phyloP scores from a whole-genome alignment of 306 rosid species.

The Fagus crenata region DNA sequence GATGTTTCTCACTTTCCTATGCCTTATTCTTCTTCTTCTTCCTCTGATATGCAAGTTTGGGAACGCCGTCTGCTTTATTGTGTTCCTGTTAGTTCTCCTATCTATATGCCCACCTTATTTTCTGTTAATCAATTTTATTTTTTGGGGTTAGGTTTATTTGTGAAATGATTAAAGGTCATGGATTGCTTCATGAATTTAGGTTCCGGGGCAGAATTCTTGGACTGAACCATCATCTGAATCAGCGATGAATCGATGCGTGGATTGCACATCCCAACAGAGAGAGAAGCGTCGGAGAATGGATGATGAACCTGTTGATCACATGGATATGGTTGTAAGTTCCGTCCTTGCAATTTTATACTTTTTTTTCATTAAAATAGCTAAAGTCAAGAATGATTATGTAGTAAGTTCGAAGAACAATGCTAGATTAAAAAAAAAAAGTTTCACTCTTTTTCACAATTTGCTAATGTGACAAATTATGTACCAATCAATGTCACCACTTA shows the following conservation, averaged over 20 bases:
- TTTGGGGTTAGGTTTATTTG: background rate
- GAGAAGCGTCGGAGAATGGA: constrained; percentile 72
- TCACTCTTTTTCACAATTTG: too few species aligned
- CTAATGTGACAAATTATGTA: too few species aligned
- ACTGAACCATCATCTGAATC: constrained; percentile 44
- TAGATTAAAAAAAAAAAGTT: too few species aligned
- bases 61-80: constrained; percentile 73
- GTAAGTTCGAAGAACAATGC: background rate
- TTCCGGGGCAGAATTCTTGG: constrained; percentile 88
- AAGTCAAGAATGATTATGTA: background rate
- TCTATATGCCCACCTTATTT: background rate
- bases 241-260: constrained; percentile 35
- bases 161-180: background rate
- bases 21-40: constrained; percentile 27
- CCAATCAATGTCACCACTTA: too few species aligned
- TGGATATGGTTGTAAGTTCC: constrained; percentile 44
- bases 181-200: constrained; percentile 34
- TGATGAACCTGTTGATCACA: constrained; percentile 41
- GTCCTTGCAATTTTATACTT: background rate
- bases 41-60: constrained; percentile 60
- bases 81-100: constrained; percentile 62
- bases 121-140: background rate
- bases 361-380: background rate
- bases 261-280: constrained; percentile 46
- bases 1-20: constrained; percentile 62